A percentile compares a stretch with the other conserved stretches of the same genome.
phyloP scores from a whole-genome alignment of 2,329 filamentous ascomycete genomes.

The Scortechinia acanthostroma region DNA sequence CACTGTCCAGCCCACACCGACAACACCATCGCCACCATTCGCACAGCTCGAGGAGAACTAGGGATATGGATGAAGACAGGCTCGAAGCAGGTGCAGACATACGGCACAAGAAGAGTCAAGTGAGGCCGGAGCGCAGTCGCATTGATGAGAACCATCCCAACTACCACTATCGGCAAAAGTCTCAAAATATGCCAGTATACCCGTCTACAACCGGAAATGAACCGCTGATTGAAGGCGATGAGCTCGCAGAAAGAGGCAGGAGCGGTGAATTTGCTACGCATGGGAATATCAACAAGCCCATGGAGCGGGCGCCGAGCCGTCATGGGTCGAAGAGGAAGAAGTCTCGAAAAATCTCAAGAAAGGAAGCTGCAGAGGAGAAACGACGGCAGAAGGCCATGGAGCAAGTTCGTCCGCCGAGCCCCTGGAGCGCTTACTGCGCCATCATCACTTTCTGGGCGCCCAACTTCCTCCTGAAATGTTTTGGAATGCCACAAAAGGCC shows the following conservation, averaged over 20 bases:
- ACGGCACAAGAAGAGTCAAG: slow-evolving; percentile 75
- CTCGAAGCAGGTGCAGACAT: slow-evolving; percentile 23
- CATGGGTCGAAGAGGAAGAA: slow-evolving; percentile 46
- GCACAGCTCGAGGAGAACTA: background rate
- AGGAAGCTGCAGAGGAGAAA: slow-evolving; percentile 50
- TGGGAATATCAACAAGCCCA: slow-evolving; percentile 15
- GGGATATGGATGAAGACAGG: slow-evolving; percentile 4
- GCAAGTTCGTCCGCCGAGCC: slow-evolving; percentile 68
- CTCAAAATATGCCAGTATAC: slow-evolving; percentile 81
- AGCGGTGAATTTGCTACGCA: slow-evolving; percentile 32
- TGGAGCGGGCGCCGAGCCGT: background rate
- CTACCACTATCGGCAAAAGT: slow-evolving; percentile 92
- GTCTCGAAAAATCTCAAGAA: slow-evolving; percentile 39
- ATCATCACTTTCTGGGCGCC: slow-evolving; percentile 93
- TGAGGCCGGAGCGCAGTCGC: slow-evolving; percentile 79
- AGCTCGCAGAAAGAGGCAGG: slow-evolving; percentile 46
- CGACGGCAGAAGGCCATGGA: slow-evolving; percentile 50
- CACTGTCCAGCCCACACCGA: background rate
- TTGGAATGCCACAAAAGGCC: slow-evolving; percentile 76
- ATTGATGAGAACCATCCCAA: slow-evolving; percentile 85
- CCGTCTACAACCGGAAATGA: slow-evolving; percentile 92
- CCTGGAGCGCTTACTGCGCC: slow-evolving; percentile 94
- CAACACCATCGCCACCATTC: background rate
- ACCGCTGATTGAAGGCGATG: slow-evolving; percentile 73
- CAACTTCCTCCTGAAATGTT: slow-evolving; percentile 75